A percentile compares a stretch with the other conserved stretches of the same genome.
phyloP scores from a whole-genome alignment of 2,329 filamentous ascomycete genomes.

The Didymella exigua region DNA sequence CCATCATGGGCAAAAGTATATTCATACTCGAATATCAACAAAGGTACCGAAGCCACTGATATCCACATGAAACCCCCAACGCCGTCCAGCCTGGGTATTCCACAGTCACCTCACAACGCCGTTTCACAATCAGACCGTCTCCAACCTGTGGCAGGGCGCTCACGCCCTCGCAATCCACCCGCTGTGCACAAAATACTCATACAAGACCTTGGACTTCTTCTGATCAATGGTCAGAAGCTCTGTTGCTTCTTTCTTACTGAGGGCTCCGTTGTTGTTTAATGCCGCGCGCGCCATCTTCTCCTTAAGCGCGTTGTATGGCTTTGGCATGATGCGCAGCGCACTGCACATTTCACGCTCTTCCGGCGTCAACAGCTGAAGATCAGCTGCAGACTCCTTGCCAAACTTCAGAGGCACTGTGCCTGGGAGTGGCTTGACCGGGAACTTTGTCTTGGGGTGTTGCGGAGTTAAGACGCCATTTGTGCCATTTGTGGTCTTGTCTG shows the following conservation, averaged over 20 bases:
- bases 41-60: background rate
- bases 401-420: constrained; percentile 70
- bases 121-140: background rate
- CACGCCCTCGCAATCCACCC: constrained; percentile 90
- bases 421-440: constrained; percentile 62
- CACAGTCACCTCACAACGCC: constrained; percentile 20
- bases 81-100: constrained; percentile 30
- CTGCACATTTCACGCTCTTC: constrained; percentile 89
- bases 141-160: background rate
- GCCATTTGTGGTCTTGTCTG: constrained; percentile 50
- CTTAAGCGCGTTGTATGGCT: constrained; percentile 94
- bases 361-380: constrained; percentile 81
- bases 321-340: constrained; percentile 82
- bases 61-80: constrained; percentile 7
- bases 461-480: constrained; percentile 47
- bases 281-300: constrained; percentile 90
- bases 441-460: constrained; percentile 53
- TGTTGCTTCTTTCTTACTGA: constrained; percentile 94
- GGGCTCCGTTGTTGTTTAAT: constrained; percentile 80
- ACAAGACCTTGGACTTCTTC: constrained; percentile 83
- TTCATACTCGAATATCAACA: constrained; percentile 1
- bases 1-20: background rate
- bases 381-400: constrained; percentile 76
- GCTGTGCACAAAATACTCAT: constrained; percentile 91
- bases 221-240: constrained; percentile 84